These are phyloP conservation scores for Afroboletus lepidellus DNA, from an alignment of 1,284 basidiomycete species.

Conservation along the genomic window DNA sequence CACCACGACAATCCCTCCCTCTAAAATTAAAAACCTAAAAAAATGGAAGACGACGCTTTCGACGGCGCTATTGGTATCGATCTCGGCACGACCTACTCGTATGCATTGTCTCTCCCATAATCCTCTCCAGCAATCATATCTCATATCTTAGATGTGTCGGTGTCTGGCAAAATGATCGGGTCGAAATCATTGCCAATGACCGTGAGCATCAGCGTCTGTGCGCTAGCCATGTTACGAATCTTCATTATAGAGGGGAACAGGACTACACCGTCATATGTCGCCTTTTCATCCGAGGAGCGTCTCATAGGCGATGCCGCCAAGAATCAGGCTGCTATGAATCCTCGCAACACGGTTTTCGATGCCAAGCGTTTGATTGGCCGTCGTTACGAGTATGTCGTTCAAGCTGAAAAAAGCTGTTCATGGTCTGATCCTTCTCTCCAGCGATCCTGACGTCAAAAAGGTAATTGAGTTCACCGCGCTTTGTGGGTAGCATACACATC, in stretches of 20 bases:
- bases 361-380: conserved; percentile 98
- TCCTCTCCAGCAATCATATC: conserved; percentile 17
- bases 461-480: conserved; percentile 35
- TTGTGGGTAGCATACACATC: neutral
- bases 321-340: conserved; percentile 97
- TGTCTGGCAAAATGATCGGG: conserved; percentile 98
- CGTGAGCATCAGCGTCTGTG: conserved; percentile 49
- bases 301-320: conserved; percentile 99
- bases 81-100: conserved; percentile 90
- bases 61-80: conserved; percentile 97
- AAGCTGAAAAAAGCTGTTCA: neutral
- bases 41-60: conserved; percentile 88
- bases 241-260: conserved; percentile 86
- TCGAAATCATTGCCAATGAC: conserved; percentile 98
- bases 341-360: conserved; percentile 94
- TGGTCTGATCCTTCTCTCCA: conserved; percentile 32
- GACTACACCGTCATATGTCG: conserved; percentile 98
- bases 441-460: conserved; percentile 86
- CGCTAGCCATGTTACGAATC: conserved; percentile 6
- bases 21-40: conserved; percentile 45
- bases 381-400: conserved; percentile 75
- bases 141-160: conserved; percentile 82
- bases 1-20: conserved; percentile 31
- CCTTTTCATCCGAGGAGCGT: conserved; percentile 97
- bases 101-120: conserved; percentile 33